Base-by-base conservation (phyloP, 495 filamentous ascomycete genomes). In the Letharia columbiana region DNA sequence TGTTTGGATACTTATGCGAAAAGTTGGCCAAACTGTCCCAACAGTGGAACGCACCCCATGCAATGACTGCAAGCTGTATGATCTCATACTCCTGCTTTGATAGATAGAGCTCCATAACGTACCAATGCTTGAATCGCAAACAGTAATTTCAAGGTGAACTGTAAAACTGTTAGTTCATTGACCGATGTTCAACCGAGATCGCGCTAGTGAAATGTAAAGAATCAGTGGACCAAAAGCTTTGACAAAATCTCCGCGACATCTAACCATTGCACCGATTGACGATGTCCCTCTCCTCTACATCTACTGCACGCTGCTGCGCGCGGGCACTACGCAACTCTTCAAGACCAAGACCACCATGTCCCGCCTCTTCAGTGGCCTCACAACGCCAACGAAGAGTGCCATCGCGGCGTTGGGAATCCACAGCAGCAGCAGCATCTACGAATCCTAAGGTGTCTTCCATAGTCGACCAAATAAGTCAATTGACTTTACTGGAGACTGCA, bases 401-500 rank as follows among this genome's bases (percentile, higher is more conserved):
- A 37, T 70, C 75, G 33, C 81, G 87, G 74, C 80, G 90, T 82
- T 87, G 87, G 84, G 84, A 87, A 75, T 87, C 90, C 61, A 89
- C 89, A 65, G 85, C 88, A 62, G 81, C 84, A 63, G 82, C 83
- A 64, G 66, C 75, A 65, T 68, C 76, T 58, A 72, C 70, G 35
- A 92, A 88, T 77, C 91, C 94, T 39, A 98, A 98, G 83, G 94
- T 99, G 71, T 71, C 85, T 61, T 83, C 83, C 61, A 98, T 99
- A 71, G 94, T 99, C 66, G 94, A 98, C 77, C 92, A 98, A 77
- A 98, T 99, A 74, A 92, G 92, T 78, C 86, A 91, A 86, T 89
- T 99, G 83, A 99, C 92, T 28, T 82, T 99, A 65, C 78, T 99
- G 72, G 95, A 99, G 83, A 99, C 95, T 10, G 92, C 95, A 50